These are phyloP conservation scores for Rhodomyrtus psidioides DNA, from an alignment of 441 rosid species.

Conservation along the genomic window DNA sequence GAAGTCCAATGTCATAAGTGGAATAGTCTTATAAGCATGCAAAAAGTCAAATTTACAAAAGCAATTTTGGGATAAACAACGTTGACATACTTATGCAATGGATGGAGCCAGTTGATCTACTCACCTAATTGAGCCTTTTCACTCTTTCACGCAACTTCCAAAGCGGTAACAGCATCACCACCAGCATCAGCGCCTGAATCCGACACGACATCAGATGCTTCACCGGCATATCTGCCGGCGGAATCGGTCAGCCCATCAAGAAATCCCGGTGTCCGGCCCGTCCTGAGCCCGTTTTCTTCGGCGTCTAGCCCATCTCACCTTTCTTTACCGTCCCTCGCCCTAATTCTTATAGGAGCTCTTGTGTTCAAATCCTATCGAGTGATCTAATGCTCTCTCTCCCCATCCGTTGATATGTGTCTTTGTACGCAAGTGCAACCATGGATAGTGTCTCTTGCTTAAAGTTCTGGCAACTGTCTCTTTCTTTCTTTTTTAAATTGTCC, in stretches of 20 bases:
- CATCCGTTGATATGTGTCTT: not conserved
- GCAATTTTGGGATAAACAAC: not conserved
- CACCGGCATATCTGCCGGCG: constrained; percentile 31
- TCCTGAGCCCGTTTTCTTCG: constrained; percentile 27
- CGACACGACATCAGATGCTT: constrained; percentile 12
- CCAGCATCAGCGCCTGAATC: constrained; percentile 44
- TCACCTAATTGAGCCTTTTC: not conserved
- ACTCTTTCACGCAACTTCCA: constrained; percentile 31
- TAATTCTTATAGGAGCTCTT: not conserved
- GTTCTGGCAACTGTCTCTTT: too few relatives aligned
- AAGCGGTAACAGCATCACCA: constrained; percentile 40
- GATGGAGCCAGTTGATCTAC: not conserved
- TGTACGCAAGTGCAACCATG: not conserved
- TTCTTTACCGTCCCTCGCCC: constrained; percentile 14
- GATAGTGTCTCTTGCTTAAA: not conserved
- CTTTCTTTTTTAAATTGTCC: not conserved
- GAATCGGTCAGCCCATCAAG: constrained; percentile 30
- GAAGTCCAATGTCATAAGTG: not conserved
- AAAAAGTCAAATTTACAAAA: not conserved
- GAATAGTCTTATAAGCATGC: not conserved
- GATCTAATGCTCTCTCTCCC: not conserved
- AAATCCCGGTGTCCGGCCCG: constrained; percentile 42
- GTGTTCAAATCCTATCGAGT: not conserved
- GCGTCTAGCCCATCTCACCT: constrained; percentile 9
- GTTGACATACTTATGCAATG: not conserved